Evolutionary conservation across 108 stramenopile genomes (phyloP).

Genomic region (Skeletonema menzelii): DNA sequence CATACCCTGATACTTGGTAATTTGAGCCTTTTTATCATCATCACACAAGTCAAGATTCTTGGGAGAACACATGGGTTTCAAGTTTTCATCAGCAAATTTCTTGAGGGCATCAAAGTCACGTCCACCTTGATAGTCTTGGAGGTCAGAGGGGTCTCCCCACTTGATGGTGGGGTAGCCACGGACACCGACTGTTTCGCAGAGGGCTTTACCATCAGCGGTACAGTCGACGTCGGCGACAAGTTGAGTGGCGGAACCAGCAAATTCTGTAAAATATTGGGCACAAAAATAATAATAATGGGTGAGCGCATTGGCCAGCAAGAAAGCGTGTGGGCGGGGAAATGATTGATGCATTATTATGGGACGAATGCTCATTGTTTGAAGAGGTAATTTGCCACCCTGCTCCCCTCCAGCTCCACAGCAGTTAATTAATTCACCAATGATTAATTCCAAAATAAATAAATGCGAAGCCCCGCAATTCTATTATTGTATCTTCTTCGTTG

Average conservation of each 20-base stretch:
- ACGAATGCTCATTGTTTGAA: background rate
- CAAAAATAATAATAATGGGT: background rate
- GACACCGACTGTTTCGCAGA: constrained; percentile 50
- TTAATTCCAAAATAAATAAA: background rate
- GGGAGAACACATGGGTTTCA: constrained; percentile 65
- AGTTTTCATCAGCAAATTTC: constrained; percentile 65
- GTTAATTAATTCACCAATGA: background rate
- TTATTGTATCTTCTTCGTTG: background rate
- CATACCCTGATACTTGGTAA: constrained; percentile 55
- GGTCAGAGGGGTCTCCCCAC: constrained; percentile 61
- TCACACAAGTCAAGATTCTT: constrained; percentile 67
- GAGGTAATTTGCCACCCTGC: background rate
- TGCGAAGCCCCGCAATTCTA: background rate
- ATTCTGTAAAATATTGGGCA: background rate
- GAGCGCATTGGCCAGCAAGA: background rate
- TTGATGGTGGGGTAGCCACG: constrained; percentile 84
- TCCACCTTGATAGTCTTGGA: constrained; percentile 82
- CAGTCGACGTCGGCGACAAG: constrained; percentile 63
- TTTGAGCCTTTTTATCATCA: constrained; percentile 61
- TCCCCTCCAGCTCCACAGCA: background rate
- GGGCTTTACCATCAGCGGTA: constrained; percentile 48
- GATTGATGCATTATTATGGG: background rate
- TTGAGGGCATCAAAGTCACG: constrained; percentile 64
- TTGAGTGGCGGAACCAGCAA: constrained; percentile 33
- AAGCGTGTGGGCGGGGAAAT: background rate